Conservation (phyloP, 495 filamentous ascomycete genomes). For the Penicillium manginii region DNA sequence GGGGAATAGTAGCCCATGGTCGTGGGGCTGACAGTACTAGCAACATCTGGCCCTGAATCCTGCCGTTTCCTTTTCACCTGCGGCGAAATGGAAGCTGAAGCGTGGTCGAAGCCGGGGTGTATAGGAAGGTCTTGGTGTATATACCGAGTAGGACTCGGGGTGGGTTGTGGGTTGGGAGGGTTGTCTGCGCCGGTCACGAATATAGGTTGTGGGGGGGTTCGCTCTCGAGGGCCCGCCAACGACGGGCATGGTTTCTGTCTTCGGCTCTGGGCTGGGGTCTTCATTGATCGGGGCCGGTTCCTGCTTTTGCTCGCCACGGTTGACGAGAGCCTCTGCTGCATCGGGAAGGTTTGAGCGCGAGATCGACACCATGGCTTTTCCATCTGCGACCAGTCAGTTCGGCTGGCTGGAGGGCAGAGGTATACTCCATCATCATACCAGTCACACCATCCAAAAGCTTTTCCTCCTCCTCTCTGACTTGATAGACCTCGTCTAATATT, state of each 20-base stretch:
- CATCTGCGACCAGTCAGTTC: constrained; percentile 18
- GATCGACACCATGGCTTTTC: constrained; percentile 29
- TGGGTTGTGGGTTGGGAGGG: constrained; percentile 5
- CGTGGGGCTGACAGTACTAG: constrained; percentile 23
- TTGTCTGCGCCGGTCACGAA: constrained; percentile 3
- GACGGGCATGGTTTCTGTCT: constrained; percentile 12
- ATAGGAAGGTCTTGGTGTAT: constrained; percentile 18
- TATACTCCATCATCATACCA: constrained; percentile 41
- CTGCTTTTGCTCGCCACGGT: constrained; percentile 10
- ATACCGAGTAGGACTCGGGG: constrained; percentile 14
- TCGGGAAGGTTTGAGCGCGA: constrained; percentile 41
- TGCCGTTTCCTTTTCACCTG: constrained; percentile 31
- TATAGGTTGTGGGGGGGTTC: constrained; percentile 6
- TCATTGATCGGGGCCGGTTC: constrained; percentile 18
- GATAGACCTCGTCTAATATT: constrained; percentile 67
- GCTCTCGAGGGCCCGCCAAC: constrained; percentile 2
- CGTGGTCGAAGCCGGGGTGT: constrained; percentile 7
- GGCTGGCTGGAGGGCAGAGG: not conserved
- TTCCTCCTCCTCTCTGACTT: constrained; percentile 64
- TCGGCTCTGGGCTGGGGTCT: not conserved
- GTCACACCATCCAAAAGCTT: constrained; percentile 57
- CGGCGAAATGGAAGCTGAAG: constrained; percentile 12
- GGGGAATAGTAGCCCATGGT: constrained; percentile 22
- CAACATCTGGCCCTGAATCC: constrained; percentile 15
- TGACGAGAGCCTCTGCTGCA: constrained; percentile 20